Base-by-base conservation (phyloP, 371 early-diverging fungal genomes). In the Apophysomyces variabilis region DNA sequence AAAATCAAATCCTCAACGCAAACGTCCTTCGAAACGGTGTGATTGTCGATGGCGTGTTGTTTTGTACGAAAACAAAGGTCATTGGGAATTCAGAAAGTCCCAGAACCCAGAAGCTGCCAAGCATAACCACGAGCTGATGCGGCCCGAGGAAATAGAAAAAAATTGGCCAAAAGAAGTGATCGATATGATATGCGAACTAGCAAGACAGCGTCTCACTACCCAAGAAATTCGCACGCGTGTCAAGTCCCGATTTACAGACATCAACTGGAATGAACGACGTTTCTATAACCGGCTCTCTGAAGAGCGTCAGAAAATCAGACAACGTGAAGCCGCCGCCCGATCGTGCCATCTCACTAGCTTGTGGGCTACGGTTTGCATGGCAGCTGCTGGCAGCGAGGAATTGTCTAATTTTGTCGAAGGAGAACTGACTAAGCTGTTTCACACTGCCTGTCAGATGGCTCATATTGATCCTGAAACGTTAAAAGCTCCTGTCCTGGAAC, bases 11-110 rank as follows among this genome's bases (percentile, higher is more conserved):
- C 76, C 76, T 54, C 85, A 88, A 71, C 77, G 88, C 16, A 88
- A 88, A 62, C 69, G 88, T 46, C 75, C 80, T 1, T 85, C 86
- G 4, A 79, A 84, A 75, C 81, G 87, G 32, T 88, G 88, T 61
- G 88, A 85, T 65, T 88, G 88, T 68, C 78, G 86, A 65, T 88
- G 88, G 88, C 81, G 88, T 11, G 84, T 88, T 32, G 85, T 87
- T 0, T 62, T 88, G 12, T 86, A 82, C 64, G 85, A 87, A 70
- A 81, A 77, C 32, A 74, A 76, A 46, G 74, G 81, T 35, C 66
- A 70, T 16, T 88, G 86, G 86, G 77, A 84, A 60, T 88, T 88
- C 54, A 75, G 87, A 16, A 85, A 87, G 70, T 87, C 89, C 9
- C 77, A 82, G 64, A 87, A 87, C 70, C 82, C 87, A 12, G 84